Evolutionary conservation across 1,284 basidiomycete genomes (phyloP), one percentile per base, ranked within the genome.

Genomic region (Puccinia triticina): DNA sequence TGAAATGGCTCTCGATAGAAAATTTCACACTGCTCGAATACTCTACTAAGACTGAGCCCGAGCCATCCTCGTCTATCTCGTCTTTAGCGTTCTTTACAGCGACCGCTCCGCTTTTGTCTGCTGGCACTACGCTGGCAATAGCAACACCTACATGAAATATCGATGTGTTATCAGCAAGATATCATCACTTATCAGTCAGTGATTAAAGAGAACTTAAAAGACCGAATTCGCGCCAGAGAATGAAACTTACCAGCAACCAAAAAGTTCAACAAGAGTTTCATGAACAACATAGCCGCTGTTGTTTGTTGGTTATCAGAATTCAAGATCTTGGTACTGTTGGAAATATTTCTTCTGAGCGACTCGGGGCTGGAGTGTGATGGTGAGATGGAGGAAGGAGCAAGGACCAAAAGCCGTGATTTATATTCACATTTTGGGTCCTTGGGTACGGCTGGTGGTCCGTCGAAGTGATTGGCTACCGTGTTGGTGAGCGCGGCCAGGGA

Each of bases 181-280:
- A 66, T 48, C 21, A n/a, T 2, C 16, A 34, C n/a, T n/a, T n/a
- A n/a, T n/a, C n/a, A n/a, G n/a, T n/a, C n/a, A n/a, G n/a, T n/a
- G n/a, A 66, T 26, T 14, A 14, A 66, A 66, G 32, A 21, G 32
- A 32, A 23, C 32, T 53, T 2, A 18, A 74, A 34, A 23, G 7
- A 3, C 26, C n/a, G 5, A 11, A 16, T 40, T 46, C 26, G 34
- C 8, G 14, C n/a, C n/a, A 57, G 48, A 53, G 55, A 77, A 29
- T 48, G 34, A 67, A 16, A 34, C 76, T 67, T 67, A 77, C 76
- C 76, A 66, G 76, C 76, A n/a, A 77, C 40, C 46, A 77, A 53
- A 11, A 67, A 43, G 40, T 77, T 77, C 32, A 64, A 48, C 37
- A 77, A 67, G 61, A 50, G 40, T 64, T 23, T 18, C 57, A 48